phyloP scores from a whole-genome alignment of 2,329 filamentous ascomycete genomes.

The Aspergillus glaucus region DNA sequence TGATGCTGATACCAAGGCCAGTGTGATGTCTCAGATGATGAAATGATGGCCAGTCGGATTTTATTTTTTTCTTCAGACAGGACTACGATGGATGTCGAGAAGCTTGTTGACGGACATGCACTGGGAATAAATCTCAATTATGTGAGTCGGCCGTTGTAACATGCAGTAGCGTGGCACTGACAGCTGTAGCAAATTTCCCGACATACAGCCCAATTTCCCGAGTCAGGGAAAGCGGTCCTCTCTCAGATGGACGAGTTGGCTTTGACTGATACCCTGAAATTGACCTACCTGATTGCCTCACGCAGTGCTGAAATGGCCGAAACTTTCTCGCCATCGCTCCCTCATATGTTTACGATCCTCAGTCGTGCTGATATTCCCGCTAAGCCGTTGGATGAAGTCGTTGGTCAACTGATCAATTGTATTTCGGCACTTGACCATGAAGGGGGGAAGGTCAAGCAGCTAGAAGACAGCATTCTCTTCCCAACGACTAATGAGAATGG shows the following conservation, averaged over 20 bases:
- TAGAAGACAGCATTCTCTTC: slow-evolving; percentile 54
- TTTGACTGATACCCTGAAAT: slow-evolving; percentile 73
- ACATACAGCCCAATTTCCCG: slow-evolving; percentile 57
- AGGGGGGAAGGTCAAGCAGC: slow-evolving; percentile 43
- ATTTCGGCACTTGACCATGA: slow-evolving; percentile 71
- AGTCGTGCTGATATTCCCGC: slow-evolving; percentile 51
- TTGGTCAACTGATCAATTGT: slow-evolving; percentile 69
- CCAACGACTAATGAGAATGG: slow-evolving; percentile 55
- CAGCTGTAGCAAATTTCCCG: slow-evolving; percentile 54
- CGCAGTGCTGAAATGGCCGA: slow-evolving; percentile 58
- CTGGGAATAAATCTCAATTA: slow-evolving; percentile 63
- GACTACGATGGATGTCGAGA: slow-evolving; percentile 60
- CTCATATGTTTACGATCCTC: slow-evolving; percentile 65
- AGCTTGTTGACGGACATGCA: slow-evolving; percentile 59
- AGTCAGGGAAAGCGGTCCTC: slow-evolving; percentile 28
- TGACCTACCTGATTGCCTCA: slow-evolving; percentile 83
- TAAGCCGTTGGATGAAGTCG: slow-evolving; percentile 66
- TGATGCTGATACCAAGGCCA: slow-evolving; percentile 17
- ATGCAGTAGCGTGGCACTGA: slow-evolving; percentile 10
- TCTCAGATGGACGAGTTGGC: slow-evolving; percentile 65
- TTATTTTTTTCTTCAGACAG: slow-evolving; percentile 76
- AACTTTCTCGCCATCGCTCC: slow-evolving; percentile 62
- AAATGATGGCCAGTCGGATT: slow-evolving; percentile 76
- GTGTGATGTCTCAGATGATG: slow-evolving; percentile 70
- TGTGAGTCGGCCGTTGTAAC: slow-evolving; percentile 18